Base-by-base conservation (phyloP, 768 basidiomycete species). In the Lentinula aciculospora region DNA sequence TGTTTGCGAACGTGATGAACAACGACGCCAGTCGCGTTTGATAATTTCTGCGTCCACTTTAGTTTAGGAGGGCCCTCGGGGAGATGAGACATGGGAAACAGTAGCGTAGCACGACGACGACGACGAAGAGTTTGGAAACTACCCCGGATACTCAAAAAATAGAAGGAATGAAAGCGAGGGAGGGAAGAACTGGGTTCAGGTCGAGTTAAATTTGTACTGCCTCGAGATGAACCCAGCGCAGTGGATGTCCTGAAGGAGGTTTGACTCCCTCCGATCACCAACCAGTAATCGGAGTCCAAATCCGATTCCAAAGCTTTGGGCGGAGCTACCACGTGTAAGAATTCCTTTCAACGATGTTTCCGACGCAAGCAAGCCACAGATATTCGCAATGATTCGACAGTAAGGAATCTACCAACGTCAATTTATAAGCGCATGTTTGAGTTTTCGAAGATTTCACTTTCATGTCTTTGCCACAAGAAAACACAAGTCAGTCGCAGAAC, bases 1-100 rank as follows among this genome's bases (percentile, higher is more conserved):
- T 91, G 89, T 63, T 76, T 84, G 56, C 73, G 77, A 27, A 77
- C 71, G 67, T 91, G 88, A 62, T 77, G 75, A 45, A 73, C 65
- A 23, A 79, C 60, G 25, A 39, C 25, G 17, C 32, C 13, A 17
- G 21, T 53, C 3, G 21, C 51, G 21, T 25, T 39, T 5, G 9
- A 8, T 10, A 53, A 25, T 10, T 21, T 53, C 12, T 23, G 13
- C 5, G 36, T 23, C 32, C 23, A 36, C 7, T 17, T 53, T 17
- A 3, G 1, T 25, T 53, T 53, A 19, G 19, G 27, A 7, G 32
- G 15, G 36, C 17, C 25, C 23, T 53, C 10, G 21, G 7, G 23
- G 1, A 6, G 27, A 29, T 10, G 32, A 17, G 32, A 34, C 32
- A 34, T 23, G 21, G 17, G 21, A n/a, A 34, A 3, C 29, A 50